Evolutionary conservation across 2,329 filamentous ascomycete genomes (phyloP).

Genomic region (Fusarium armeniacum): DNA sequence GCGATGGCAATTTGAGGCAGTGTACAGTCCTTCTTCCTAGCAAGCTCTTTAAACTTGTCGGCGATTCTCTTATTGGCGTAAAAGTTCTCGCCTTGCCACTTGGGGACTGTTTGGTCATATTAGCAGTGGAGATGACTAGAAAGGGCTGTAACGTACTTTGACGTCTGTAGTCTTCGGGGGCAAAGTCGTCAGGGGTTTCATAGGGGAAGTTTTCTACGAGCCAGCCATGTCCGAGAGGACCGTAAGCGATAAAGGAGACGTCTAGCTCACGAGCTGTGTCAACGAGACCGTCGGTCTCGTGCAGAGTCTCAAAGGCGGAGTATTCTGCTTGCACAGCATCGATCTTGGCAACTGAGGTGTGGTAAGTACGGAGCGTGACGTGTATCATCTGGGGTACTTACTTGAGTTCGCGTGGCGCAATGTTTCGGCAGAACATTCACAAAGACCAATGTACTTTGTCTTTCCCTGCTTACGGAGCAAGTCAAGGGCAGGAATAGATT

Average conservation of each 20-base stretch:
- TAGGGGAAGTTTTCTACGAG: not conserved
- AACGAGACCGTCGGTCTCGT: not conserved
- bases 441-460: not conserved
- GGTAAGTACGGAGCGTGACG: not conserved
- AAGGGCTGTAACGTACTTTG: not conserved
- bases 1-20: not conserved
- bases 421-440: not conserved
- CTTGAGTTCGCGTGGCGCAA: not conserved
- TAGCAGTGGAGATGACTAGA: not conserved
- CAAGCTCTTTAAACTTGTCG: not conserved
- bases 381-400: not conserved
- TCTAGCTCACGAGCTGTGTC: not conserved
- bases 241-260: not conserved
- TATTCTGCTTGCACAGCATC: not conserved
- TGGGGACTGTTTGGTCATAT: not conserved
- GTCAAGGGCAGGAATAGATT: not conserved
- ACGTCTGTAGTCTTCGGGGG: not conserved
- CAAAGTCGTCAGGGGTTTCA: not conserved
- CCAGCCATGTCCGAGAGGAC: not conserved
- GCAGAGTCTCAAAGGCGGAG: not conserved
- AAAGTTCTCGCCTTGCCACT: not conserved
- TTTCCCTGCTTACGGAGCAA: not conserved
- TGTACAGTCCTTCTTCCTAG: not conserved
- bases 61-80: not conserved
- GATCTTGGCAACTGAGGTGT: not conserved